phyloP scores from a whole-genome alignment of 2,329 filamentous ascomycete genomes.

The Cladosporium halotolerans region DNA sequence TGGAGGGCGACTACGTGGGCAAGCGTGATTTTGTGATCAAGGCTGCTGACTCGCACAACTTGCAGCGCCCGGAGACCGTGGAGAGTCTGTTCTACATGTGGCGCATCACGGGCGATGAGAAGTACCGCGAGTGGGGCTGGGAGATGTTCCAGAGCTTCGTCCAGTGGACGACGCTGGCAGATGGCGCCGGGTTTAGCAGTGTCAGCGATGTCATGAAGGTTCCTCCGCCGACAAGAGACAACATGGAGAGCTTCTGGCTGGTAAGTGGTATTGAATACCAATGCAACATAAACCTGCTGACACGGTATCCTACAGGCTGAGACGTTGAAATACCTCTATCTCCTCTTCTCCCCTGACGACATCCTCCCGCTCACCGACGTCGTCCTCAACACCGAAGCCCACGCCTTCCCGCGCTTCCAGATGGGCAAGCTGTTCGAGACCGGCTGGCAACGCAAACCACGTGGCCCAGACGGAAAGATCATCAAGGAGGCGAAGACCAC shows the following conservation, averaged over 20 bases:
- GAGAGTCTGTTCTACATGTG: conserved; percentile 98
- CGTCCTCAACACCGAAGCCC: conserved; percentile 94
- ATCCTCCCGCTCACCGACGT: conserved; percentile 78
- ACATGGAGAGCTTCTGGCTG: conserved; percentile 99
- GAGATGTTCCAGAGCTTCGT: conserved; percentile 94
- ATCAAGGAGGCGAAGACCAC: conserved; percentile 8
- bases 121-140: conserved; percentile 96
- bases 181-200: conserved; percentile 75
- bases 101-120: conserved; percentile 84
- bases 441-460: conserved; percentile 69
- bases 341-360: conserved; percentile 81
- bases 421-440: conserved; percentile 71
- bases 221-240: conserved; percentile 67
- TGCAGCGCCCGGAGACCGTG: conserved; percentile 94
- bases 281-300: not conserved
- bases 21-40: conserved; percentile 75
- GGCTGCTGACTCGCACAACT: conserved; percentile 77
- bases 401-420: conserved; percentile 81
- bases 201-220: conserved; percentile 67
- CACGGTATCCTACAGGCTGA: conserved; percentile 57
- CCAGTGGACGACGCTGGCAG: conserved; percentile 72
- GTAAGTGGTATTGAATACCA: conserved; percentile 43
- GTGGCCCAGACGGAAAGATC: conserved; percentile 33
- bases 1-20: conserved; percentile 53
- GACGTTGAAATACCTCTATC: conserved; percentile 95